Conservation (phyloP, 2,329 filamentous ascomycete species). For the Neofusicoccum laricinum region DNA sequence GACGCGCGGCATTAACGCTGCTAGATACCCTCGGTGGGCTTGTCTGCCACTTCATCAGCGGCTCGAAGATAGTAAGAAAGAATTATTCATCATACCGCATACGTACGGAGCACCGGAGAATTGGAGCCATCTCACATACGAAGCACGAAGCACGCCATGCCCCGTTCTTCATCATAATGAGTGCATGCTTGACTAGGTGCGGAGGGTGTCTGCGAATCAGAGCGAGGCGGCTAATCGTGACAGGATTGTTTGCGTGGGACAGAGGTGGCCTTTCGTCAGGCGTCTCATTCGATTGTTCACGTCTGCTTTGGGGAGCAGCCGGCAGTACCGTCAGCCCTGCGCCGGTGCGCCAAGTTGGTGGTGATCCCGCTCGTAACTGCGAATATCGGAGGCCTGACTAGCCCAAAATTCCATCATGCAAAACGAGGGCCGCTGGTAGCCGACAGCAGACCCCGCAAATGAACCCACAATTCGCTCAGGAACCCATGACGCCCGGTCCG, state of each 20-base stretch:
- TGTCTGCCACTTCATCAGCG: slow-evolving; percentile 6
- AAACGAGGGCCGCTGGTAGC: slow-evolving; percentile 1
- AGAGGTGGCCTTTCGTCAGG: background rate
- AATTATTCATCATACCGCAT: background rate
- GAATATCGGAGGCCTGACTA: slow-evolving; percentile 2
- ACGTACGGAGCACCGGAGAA: background rate
- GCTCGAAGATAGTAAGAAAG: background rate
- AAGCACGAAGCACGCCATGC: background rate
- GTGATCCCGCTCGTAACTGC: background rate
- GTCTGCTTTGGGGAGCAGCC: background rate
- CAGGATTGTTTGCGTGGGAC: background rate
- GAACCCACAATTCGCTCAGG: slow-evolving; percentile 9
- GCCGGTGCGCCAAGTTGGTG: background rate
- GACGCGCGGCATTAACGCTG: slow-evolving; percentile 6
- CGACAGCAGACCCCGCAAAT: slow-evolving; percentile 6
- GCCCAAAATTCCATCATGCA: background rate
- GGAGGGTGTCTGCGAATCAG: background rate
- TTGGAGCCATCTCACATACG: background rate
- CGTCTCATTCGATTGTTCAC: background rate
- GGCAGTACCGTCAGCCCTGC: background rate
- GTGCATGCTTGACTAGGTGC: background rate
- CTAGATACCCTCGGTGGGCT: slow-evolving; percentile 10
- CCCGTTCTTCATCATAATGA: background rate
- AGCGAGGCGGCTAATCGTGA: background rate
- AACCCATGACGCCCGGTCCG: slow-evolving; percentile 12